Percentiles rank a stretch among this genome's conserved stretches.
These are phyloP conservation scores for Macrocystidia cucumis DNA, from an alignment of 1,284 basidiomycete genomes.

Conservation along the genomic window DNA sequence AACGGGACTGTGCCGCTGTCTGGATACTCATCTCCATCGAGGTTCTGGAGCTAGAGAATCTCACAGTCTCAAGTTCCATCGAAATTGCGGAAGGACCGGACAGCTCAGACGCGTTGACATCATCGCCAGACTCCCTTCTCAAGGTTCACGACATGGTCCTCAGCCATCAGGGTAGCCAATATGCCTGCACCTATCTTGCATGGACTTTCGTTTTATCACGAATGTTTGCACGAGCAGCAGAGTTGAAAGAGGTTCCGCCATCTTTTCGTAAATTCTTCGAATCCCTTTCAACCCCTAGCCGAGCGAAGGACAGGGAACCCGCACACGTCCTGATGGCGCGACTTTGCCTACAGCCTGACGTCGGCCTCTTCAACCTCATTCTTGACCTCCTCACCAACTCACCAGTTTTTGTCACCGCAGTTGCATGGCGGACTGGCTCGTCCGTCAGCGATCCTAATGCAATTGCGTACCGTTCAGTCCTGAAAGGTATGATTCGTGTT, in stretches of 20 bases:
- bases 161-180: slow-evolving; percentile 46
- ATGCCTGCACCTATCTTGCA: slow-evolving; percentile 62
- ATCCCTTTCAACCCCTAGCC: slow-evolving; percentile 34
- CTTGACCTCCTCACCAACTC: slow-evolving; percentile 53
- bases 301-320: slow-evolving; percentile 46
- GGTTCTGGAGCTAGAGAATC: slow-evolving; percentile 72
- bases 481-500: slow-evolving; percentile 55
- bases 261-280: slow-evolving; percentile 52
- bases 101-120: slow-evolving; percentile 44
- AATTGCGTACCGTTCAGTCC: slow-evolving; percentile 73
- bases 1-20: slow-evolving; percentile 61
- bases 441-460: slow-evolving; percentile 73
- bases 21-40: slow-evolving; percentile 78
- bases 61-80: slow-evolving; percentile 46
- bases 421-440: slow-evolving; percentile 60
- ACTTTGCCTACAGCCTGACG: slow-evolving; percentile 44
- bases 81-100: slow-evolving; percentile 43
- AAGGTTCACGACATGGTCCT: slow-evolving; percentile 61
- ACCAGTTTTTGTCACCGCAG: slow-evolving; percentile 66
- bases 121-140: slow-evolving; percentile 47
- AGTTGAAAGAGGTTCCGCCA: slow-evolving; percentile 41
- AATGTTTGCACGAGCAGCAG: slow-evolving; percentile 33
- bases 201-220: slow-evolving; percentile 76
- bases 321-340: slow-evolving; percentile 46
- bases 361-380: slow-evolving; percentile 51